Conservation (phyloP, 257 asterid species). For the Verbascum thapsus region DNA sequence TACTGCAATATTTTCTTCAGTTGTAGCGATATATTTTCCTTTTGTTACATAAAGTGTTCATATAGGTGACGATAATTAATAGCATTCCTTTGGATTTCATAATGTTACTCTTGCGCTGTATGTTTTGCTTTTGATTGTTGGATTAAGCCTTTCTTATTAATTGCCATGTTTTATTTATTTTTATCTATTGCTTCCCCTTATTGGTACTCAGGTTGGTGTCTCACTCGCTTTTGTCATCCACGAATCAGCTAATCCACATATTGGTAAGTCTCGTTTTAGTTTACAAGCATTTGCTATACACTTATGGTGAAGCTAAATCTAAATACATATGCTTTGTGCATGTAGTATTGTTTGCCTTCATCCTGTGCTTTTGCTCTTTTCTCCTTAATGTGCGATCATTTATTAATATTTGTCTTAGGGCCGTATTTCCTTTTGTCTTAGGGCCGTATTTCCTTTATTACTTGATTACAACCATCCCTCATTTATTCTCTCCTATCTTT, state of each 20-base stretch:
- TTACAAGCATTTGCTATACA: background rate
- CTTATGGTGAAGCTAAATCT: background rate
- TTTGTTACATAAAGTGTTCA: background rate
- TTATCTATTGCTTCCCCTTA: conserved; percentile 33
- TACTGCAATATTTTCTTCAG: background rate
- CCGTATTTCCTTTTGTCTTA: no score
- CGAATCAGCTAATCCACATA: conserved; percentile 98
- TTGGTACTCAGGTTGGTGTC: conserved; percentile 75
- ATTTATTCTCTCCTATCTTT: background rate
- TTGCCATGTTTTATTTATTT: conserved; percentile 10
- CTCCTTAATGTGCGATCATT: background rate
- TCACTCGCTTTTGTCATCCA: conserved; percentile 99
- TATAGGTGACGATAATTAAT: conserved; percentile 11
- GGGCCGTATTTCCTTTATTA: background rate
- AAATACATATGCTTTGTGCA: background rate
- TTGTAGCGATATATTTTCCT: conserved; percentile 6
- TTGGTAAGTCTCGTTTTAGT: conserved; percentile 57
- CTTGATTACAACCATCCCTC: background rate
- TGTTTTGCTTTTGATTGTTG: conserved; percentile 23
- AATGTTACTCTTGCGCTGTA: background rate
- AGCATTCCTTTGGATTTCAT: conserved; percentile 12
- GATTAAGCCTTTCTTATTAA: conserved; percentile 22
- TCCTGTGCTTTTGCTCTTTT: conserved; percentile 6
- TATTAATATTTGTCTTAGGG: background rate
- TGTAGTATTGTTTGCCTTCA: conserved; percentile 22